Evolutionary conservation across 1,139 yeast species (phyloP).

Genomic region (Debaryomyces subglobosus): DNA sequence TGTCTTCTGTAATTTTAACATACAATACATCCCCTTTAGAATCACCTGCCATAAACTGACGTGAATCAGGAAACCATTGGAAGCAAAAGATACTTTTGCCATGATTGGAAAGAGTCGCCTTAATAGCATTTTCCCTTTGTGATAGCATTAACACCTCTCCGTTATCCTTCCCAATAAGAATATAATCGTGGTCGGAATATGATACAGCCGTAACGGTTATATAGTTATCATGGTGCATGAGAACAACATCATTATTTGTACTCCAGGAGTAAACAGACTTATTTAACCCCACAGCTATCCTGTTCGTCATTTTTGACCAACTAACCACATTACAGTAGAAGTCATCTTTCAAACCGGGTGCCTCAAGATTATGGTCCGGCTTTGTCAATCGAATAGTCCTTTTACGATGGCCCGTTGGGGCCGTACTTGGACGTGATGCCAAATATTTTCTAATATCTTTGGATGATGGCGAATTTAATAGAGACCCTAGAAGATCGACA

Average conservation of each 20-base stretch:
- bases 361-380: slow-evolving; percentile 48
- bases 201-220: slow-evolving; percentile 62
- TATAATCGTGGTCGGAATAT: slow-evolving; percentile 48
- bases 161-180: slow-evolving; percentile 55
- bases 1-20: slow-evolving; percentile 33
- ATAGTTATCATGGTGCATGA: slow-evolving; percentile 23
- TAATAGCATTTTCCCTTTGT: slow-evolving; percentile 17
- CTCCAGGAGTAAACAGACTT: slow-evolving; percentile 69
- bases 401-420: slow-evolving; percentile 10
- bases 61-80: slow-evolving; percentile 57
- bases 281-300: slow-evolving; percentile 72
- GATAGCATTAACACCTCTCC: slow-evolving; percentile 31
- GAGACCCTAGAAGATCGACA: slow-evolving; percentile 18
- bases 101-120: slow-evolving; percentile 12
- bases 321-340: slow-evolving; percentile 78
- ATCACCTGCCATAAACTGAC: slow-evolving; percentile 63
- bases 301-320: slow-evolving; percentile 62
- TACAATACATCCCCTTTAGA: slow-evolving; percentile 63
- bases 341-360: slow-evolving; percentile 77
- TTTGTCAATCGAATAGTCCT: slow-evolving; percentile 10
- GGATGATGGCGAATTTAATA: slow-evolving; percentile 18
- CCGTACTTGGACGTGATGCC: slow-evolving; percentile 3
- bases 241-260: slow-evolving; percentile 47
- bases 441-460: slow-evolving; percentile 15
- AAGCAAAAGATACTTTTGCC: slow-evolving; percentile 59